Evolutionary conservation across 306 rosid genomes (phyloP).

Genomic region (Malus domestica): ASM211411v1 NC_041799.1:14885501-14886000

Average conservation of each 20-base stretch:
- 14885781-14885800: too few relatives aligned
- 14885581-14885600: neutral
- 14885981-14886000: too few relatives aligned
- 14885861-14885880: neutral
- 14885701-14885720: neutral
- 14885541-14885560: neutral
- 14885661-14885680: neutral
- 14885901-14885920: too few relatives aligned
- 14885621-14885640: neutral
- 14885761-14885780: too few relatives aligned
- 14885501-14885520: neutral
- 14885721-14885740: neutral
- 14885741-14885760: neutral
- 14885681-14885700: neutral
- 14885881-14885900: too few relatives aligned
- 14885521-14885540: neutral
- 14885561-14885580: neutral
- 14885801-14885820: neutral
- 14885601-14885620: neutral
- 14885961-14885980: too few relatives aligned
- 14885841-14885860: neutral
- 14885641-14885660: neutral
- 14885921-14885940: rapidly evolving
- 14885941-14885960: too few relatives aligned
- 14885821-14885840: too few relatives aligned